phyloP scores from a whole-genome alignment of 2,329 filamentous ascomycete genomes.

The Colletotrichum plurivorum region DNA sequence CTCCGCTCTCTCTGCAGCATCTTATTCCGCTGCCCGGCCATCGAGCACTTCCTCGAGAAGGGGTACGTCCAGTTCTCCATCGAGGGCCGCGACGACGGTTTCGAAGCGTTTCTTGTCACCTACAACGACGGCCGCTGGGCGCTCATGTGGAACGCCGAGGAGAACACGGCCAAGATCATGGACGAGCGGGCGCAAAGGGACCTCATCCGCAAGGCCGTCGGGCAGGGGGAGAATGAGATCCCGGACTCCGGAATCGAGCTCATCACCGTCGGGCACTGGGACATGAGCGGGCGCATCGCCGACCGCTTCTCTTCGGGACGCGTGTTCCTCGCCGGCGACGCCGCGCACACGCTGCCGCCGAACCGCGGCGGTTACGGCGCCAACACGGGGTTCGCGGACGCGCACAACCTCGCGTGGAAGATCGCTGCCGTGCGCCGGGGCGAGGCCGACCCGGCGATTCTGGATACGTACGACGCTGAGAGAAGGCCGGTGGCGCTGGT shows the following conservation, averaged over 20 bases:
- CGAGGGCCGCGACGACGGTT: constrained; percentile 43
- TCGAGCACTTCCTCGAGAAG: constrained; percentile 45
- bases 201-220: constrained; percentile 13
- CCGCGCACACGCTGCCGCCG: constrained; percentile 37
- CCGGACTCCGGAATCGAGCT: constrained; percentile 39
- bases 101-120: constrained; percentile 46
- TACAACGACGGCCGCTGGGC: constrained; percentile 45
- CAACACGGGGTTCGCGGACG: constrained; percentile 51
- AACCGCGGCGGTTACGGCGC: constrained; percentile 30
- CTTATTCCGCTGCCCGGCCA: constrained; percentile 50
- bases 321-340: constrained; percentile 40
- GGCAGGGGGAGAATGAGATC: constrained; percentile 9
- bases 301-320: constrained; percentile 22
- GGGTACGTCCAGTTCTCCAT: constrained; percentile 53
- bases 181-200: constrained; percentile 12
- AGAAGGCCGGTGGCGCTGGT: constrained; percentile 51
- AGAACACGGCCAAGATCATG: neutral
- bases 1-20: constrained; percentile 52
- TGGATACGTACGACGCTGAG: constrained; percentile 57
- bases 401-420: constrained; percentile 60
- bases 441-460: constrained; percentile 42
- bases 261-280: constrained; percentile 43
- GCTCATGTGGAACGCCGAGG: constrained; percentile 22
- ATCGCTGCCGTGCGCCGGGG: constrained; percentile 51
- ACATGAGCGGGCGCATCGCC: constrained; percentile 39